A percentile compares a stretch with the other conserved stretches of the same genome.
Evolutionary conservation across 1,139 yeast genomes (phyloP).

Genomic region (Nakaseomyces glabratus): DNA sequence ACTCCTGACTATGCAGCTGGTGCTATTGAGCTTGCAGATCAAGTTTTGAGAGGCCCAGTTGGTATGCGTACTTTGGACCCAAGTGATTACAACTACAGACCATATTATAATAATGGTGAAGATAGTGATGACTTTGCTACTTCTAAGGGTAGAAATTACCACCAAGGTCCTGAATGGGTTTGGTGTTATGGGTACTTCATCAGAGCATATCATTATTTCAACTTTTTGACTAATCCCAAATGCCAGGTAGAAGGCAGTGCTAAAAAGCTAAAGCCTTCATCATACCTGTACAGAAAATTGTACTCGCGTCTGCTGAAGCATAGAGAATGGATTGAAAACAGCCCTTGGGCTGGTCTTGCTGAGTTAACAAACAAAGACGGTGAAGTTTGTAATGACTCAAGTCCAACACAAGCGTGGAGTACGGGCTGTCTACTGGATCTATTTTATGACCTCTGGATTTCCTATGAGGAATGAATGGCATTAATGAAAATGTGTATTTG

Average conservation of each 20-base stretch:
- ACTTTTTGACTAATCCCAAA: conserved; percentile 33
- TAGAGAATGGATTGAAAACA: conserved; percentile 56
- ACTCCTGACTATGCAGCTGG: conserved; percentile 47
- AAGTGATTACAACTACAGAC: conserved; percentile 81
- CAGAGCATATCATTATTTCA: conserved; percentile 60
- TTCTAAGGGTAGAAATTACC: conserved; percentile 91
- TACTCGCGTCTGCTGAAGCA: conserved; percentile 55
- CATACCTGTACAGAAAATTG: conserved; percentile 38
- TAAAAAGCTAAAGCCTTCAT: conserved; percentile 33
- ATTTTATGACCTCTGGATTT: conserved; percentile 49
- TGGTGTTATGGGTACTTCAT: conserved; percentile 86
- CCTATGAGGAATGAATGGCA: conserved; percentile 16
- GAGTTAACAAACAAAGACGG: conserved; percentile 91
- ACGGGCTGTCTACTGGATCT: conserved; percentile 76
- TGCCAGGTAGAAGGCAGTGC: conserved; percentile 14
- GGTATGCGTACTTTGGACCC: conserved; percentile 95
- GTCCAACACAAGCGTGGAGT: conserved; percentile 98
- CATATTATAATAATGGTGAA: conserved; percentile 71
- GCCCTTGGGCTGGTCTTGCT: conserved; percentile 89
- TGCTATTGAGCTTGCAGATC: conserved; percentile 67
- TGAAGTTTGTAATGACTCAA: conserved; percentile 67
- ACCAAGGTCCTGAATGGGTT: conserved; percentile 98
- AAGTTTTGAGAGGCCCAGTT: conserved; percentile 69
- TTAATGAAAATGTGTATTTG: too few species aligned
- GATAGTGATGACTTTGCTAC: conserved; percentile 86